phyloP scores from a whole-genome alignment of 345 rosid genomes.

The Salix viminalis region DNA sequence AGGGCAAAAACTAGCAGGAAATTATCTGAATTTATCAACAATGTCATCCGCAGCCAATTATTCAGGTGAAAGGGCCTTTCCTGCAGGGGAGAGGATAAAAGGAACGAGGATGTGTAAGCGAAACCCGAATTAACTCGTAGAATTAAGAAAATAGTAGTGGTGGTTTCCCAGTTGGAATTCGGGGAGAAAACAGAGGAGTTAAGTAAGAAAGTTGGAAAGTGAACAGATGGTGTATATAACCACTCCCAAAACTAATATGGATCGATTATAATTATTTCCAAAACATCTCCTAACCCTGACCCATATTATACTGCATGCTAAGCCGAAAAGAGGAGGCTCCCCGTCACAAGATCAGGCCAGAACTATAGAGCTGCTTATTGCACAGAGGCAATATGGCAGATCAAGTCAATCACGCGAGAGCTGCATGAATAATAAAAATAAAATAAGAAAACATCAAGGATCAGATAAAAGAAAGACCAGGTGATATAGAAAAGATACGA shows the following conservation, averaged over 20 bases:
- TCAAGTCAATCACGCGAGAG: slow-evolving; percentile 52
- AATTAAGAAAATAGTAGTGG: neutral
- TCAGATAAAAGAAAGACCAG: neutral
- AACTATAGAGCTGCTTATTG: neutral
- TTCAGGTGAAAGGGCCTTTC: no score
- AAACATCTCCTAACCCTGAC: neutral
- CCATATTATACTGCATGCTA: neutral
- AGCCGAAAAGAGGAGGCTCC: neutral
- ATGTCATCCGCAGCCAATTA: no score
- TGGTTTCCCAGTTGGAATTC: neutral
- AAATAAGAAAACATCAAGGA: neutral
- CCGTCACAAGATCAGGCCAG: neutral
- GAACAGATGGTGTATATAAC: neutral
- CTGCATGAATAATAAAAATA: slow-evolving; percentile 17
- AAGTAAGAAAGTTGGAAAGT: no score
- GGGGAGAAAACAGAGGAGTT: neutral
- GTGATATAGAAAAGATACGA: neutral
- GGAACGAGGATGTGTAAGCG: no score
- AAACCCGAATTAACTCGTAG: no score
- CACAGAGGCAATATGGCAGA: slow-evolving; percentile 42
- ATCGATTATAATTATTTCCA: slow-evolving; percentile 3
- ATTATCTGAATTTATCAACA: no score
- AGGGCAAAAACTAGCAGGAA: no score
- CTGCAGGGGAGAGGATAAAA: no score
- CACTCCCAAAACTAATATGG: neutral